Evolutionary conservation across 129 eudicot genomes (phyloP), one percentile per base, ranked within the genome.

Genomic region (Deinandra increscens): DNA sequence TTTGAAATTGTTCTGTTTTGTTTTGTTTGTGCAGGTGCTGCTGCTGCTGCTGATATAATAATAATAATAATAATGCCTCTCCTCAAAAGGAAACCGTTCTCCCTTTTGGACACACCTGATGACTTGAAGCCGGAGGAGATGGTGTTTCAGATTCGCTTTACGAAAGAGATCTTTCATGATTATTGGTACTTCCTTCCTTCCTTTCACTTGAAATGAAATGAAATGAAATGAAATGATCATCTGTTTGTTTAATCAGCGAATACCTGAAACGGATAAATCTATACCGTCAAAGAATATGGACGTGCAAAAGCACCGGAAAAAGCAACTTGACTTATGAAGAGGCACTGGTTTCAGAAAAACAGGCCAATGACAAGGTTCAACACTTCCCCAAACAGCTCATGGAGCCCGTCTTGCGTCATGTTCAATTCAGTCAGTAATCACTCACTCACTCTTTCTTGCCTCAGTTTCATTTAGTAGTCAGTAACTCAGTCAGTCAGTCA

Each of bases 241-340:
- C n/a, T n/a, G n/a, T n/a, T n/a, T n/a, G n/a, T n/a, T n/a, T n/a
- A n/a, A 1, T 2, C 18, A 93, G 98, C 50, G 92, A 93, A 63
- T 93, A 93, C 80, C 70, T 93, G 85, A 79, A 80, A 34, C 82
- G 98, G 79, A 84, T 89, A 13, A 87, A 87, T 77, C 69, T 89
- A 8, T 93, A 93, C 71, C 92, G 97, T 19, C 82, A 87, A 56
- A 76, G 91, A 72, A 75, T 80, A 43, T 93, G 98, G 98, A 84
- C 90, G 23, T 93, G 98, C 85, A 87, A 93, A 73, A 84, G 80
- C 67, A 83, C 98, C 0, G 97, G 90, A 38, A 93, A 87, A 83
- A 64, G 63, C 78, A 89, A 93, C 74, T 81, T 93, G 84, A 93
- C 97, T 26, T 93, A 86, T 75, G 98, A 93, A 74, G 98, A 93